A percentile compares a stretch with the other conserved stretches of the same genome.
These are phyloP conservation scores for Fraxinus baroniana DNA, from an alignment of 305 asterid species.

Conservation along the genomic window DNA sequence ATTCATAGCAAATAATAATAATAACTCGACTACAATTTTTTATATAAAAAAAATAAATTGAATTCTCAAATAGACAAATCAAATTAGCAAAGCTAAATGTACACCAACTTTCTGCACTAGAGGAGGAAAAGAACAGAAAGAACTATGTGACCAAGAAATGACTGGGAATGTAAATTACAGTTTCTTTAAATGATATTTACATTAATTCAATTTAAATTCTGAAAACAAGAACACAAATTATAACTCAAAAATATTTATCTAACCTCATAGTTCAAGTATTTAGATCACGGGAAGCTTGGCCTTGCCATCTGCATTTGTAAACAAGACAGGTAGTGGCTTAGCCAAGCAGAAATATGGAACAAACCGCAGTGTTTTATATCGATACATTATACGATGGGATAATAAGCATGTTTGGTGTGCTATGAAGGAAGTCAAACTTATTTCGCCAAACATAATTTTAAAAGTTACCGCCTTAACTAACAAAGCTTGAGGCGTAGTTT, in stretches of 20 bases:
- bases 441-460: not conserved
- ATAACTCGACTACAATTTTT: not conserved
- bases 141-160: conserved; percentile 10
- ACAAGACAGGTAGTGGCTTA: not conserved
- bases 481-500: not conserved
- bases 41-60: not conserved
- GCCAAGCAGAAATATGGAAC: not conserved
- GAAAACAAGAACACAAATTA: conserved; percentile 7
- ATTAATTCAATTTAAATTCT: conserved; percentile 27
- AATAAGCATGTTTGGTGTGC: not conserved
- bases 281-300: conserved; percentile 75
- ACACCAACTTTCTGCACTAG: conserved; percentile 1
- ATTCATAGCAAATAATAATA: not conserved
- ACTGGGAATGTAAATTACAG: conserved; percentile 33
- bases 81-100: conserved; percentile 4
- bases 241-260: conserved; percentile 31
- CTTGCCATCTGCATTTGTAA: conserved; percentile 84
- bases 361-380: not conserved
- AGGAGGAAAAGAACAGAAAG: not conserved
- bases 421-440: not conserved
- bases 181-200: conserved; percentile 50
- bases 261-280: conserved; percentile 48
- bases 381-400: not conserved
- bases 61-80: conserved; percentile 1
- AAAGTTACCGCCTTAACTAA: not conserved